These are phyloP conservation scores for Euclidium syriacum DNA, from an alignment of 345 rosid genomes.

Conservation along the genomic window DNA sequence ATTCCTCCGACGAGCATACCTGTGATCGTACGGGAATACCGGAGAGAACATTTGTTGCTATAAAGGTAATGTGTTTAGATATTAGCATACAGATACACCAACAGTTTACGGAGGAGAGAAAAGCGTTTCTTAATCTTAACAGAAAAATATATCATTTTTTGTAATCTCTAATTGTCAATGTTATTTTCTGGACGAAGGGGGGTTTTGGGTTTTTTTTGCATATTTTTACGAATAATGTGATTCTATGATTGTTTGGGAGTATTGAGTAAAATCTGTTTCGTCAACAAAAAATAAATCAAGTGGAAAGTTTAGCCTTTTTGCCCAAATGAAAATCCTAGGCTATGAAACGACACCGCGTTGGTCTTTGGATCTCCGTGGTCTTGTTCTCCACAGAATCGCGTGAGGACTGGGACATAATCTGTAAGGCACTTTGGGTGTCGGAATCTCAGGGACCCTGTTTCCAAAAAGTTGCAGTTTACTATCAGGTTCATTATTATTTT, in stretches of 20 bases:
- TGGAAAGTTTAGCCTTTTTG: neutral
- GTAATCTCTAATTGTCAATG: neutral
- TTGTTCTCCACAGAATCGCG: constrained; percentile 77
- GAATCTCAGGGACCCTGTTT: constrained; percentile 57
- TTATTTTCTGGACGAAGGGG: neutral
- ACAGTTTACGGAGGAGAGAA: neutral
- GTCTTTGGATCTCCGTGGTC: constrained; percentile 47
- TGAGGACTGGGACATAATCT: constrained; percentile 63
- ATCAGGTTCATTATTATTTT: neutral
- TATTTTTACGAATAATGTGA: constrained; percentile 1
- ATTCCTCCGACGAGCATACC: constrained; percentile 83
- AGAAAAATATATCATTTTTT: neutral
- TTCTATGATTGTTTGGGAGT: neutral
- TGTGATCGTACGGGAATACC: constrained; percentile 62
- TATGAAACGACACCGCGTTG: constrained; percentile 14
- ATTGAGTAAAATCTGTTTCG: neutral
- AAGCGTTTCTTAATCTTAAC: constrained; percentile 5
- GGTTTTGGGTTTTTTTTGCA: neutral
- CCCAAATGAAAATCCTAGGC: neutral
- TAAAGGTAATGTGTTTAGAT: constrained; percentile 25
- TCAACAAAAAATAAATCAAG: neutral
- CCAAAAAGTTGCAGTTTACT: neutral
- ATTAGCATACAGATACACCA: constrained; percentile 14
- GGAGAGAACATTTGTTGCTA: constrained; percentile 54
- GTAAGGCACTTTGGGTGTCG: constrained; percentile 61